phyloP scores from a whole-genome alignment of 768 basidiomycete genomes.

The Basidioascus undulatus region DNA sequence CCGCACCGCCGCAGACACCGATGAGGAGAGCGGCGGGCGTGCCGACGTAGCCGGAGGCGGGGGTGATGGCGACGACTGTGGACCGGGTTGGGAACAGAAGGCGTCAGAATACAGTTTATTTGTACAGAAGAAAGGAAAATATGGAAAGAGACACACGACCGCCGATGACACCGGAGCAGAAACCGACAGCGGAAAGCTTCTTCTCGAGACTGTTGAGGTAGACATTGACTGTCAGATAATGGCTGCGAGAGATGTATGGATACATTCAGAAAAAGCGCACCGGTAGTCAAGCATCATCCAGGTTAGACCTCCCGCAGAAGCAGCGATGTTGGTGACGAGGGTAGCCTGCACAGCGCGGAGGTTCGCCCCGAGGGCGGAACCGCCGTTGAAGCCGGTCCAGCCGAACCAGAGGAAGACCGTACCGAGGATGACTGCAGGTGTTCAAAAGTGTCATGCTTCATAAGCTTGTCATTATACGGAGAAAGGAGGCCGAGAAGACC shows the following conservation, averaged over 20 bases:
- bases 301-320: constrained; percentile 46
- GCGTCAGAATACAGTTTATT: no score
- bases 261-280: constrained; percentile 6
- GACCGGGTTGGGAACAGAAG: no score
- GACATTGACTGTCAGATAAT: constrained; percentile 18
- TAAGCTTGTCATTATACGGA: no score
- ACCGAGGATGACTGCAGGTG: constrained; percentile 57
- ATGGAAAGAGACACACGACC: no score
- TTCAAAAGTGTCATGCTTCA: no score
- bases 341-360: constrained; percentile 60
- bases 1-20: constrained; percentile 43
- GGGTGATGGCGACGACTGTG: constrained; percentile 74
- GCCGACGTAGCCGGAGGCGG: constrained; percentile 57
- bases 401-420: constrained; percentile 72
- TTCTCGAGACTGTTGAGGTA: constrained; percentile 52
- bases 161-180: constrained; percentile 75
- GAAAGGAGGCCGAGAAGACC: no score
- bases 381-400: constrained; percentile 42
- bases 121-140: no score
- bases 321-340: constrained; percentile 74
- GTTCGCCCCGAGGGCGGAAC: constrained; percentile 68
- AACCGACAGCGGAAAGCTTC: constrained; percentile 72
- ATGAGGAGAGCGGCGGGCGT: constrained; percentile 53
- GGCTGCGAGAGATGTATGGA: neutral
- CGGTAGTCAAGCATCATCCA: constrained; percentile 28